Conservation (phyloP, 2,329 filamentous ascomycete genomes). For the Beauveria asiatica region DNA sequence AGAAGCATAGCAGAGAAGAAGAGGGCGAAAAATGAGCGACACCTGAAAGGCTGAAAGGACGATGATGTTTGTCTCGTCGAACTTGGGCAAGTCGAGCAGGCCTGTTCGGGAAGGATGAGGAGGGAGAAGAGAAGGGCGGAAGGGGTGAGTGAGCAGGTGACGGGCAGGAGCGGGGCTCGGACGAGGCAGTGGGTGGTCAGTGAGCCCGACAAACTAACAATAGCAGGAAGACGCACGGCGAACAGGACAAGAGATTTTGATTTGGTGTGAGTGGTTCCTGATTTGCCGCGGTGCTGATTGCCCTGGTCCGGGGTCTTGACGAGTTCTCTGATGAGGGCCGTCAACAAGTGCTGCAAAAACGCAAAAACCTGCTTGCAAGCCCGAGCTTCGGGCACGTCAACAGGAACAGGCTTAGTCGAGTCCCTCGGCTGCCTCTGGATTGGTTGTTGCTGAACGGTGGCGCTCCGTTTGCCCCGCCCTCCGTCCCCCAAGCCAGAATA, state of each 20-base stretch:
- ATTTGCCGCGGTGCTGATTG: too few species aligned
- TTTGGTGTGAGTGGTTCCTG: slow-evolving; percentile 3
- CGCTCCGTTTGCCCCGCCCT: too few species aligned
- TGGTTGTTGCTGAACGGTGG: too few species aligned
- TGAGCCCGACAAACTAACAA: neutral
- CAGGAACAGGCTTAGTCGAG: too few species aligned
- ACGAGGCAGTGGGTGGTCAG: neutral
- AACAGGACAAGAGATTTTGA: neutral
- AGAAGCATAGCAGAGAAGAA: slow-evolving; percentile 17
- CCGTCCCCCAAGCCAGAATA: too few species aligned
- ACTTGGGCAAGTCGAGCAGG: slow-evolving; percentile 13
- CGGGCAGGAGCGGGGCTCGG: neutral
- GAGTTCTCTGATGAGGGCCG: too few species aligned
- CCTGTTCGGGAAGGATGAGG: neutral
- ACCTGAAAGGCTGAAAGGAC: neutral
- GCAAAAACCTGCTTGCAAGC: too few species aligned
- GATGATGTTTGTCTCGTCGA: slow-evolving; percentile 1
- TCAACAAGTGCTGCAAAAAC: too few species aligned
- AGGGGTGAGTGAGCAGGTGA: neutral
- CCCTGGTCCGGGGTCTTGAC: too few species aligned
- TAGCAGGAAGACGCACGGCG: too few species aligned
- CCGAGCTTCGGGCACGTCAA: too few species aligned
- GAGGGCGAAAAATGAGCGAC: slow-evolving; percentile 13
- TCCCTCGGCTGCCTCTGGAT: too few species aligned
- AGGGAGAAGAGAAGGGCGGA: slow-evolving; percentile 1